Base-by-base conservation (phyloP, 1,284 basidiomycete genomes). In the Marasmius tenuissimus region DNA sequence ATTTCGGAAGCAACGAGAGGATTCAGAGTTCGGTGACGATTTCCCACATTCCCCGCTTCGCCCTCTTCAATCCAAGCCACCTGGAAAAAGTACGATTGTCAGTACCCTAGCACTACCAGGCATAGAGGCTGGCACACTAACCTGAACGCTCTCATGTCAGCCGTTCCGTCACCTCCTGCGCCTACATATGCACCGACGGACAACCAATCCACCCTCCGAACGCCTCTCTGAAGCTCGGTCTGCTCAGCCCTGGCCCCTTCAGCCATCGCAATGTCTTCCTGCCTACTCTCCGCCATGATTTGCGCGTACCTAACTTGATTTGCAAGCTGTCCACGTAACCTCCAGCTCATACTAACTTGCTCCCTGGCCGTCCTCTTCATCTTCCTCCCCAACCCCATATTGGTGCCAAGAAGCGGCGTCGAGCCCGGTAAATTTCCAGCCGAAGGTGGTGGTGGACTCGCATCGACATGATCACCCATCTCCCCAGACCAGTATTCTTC, bases 401-500 rank as follows among this genome's bases (percentile, higher is more conserved):
- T 22, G 5, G 50, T 33, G 10, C 50, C 50, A 52, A 34, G 50
- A 4, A 52, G 27, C 50, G 50, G 50, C 7, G 34, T 34, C 20
- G 50, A 52, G 6, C 40, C 40, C 3, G 40, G 40, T 42, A 42
- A 6, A 6, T 12, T 12, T 3, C 40, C 40, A 42, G 40, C 11
- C n/a, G n/a, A 2, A 33, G 50, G 50, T 16, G 34, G 18, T 20
- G 18, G 20, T 16, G 50, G 50, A 14, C 20, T 52, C 22, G 14
- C 34, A 11, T 22, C 20, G 2, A 52, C 50, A 16, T 52, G 50
- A 33, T 52, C 50, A 33, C 50, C 50, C 50, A 52, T 52, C 33
- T 52, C 50, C 20, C 50, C 50, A 27, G 50, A 22, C 50, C 50
- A 52, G n/a, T 52, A 52, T n/a, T 52, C 50, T 34, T 52, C 50